Evolutionary conservation across 495 filamentous ascomycete species (phyloP).

Genomic region (Xylaria flabelliformis): DNA sequence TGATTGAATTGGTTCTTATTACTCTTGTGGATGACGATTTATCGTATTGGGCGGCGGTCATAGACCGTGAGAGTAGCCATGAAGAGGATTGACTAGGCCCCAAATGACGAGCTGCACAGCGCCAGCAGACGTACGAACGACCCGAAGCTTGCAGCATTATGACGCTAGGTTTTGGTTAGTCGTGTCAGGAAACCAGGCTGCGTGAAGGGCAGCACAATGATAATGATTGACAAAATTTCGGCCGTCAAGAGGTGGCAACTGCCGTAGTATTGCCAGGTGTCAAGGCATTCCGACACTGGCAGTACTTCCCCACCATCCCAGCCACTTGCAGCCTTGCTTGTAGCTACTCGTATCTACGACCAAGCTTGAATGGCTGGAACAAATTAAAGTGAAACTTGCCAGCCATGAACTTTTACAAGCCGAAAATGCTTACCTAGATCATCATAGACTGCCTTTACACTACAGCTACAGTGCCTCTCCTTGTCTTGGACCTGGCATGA

Average conservation of each 20-base stretch:
- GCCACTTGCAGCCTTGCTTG: background rate
- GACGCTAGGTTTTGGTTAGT: background rate
- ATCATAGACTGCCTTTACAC: background rate
- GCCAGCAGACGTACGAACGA: constrained; percentile 40
- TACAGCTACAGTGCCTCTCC: background rate
- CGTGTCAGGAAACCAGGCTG: background rate
- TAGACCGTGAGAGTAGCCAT: constrained; percentile 21
- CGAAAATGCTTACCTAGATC: background rate
- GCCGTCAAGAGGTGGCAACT: background rate
- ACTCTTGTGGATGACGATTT: constrained; percentile 33
- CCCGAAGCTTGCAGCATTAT: constrained; percentile 35
- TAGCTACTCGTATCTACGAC: background rate
- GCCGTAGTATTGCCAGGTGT: background rate
- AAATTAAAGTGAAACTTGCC: background rate
- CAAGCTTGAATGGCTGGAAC: background rate
- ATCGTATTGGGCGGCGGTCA: constrained; percentile 16
- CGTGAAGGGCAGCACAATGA: background rate
- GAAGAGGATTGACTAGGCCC: constrained; percentile 21
- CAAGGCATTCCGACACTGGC: background rate
- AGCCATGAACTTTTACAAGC: background rate
- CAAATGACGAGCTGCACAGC: constrained; percentile 30
- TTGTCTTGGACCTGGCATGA: constrained; percentile 10
- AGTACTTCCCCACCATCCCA: background rate
- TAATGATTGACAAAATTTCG: background rate
- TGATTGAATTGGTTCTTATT: constrained; percentile 20